Conservation (phyloP, 2,329 filamentous ascomycete genomes). For the Colletotrichum musae region DNA sequence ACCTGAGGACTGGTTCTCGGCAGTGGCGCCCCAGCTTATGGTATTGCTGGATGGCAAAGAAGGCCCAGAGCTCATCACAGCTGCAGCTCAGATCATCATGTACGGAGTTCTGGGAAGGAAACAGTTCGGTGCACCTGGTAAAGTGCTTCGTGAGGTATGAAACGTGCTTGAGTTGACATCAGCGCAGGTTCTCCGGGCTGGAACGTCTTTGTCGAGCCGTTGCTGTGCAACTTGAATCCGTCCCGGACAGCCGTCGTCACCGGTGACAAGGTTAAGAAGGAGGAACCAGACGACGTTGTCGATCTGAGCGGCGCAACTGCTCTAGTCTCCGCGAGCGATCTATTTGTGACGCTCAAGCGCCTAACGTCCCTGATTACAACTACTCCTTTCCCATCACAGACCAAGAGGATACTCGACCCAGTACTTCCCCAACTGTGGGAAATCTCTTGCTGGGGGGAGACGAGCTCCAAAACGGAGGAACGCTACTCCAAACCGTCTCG, state of each 20-base stretch:
- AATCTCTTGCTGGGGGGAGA: constrained; percentile 66
- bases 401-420: constrained; percentile 72
- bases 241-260: constrained; percentile 44
- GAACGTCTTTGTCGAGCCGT: constrained; percentile 72
- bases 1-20: constrained; percentile 71
- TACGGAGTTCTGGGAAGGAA: constrained; percentile 77
- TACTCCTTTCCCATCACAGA: constrained; percentile 76
- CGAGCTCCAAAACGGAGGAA: constrained; percentile 51
- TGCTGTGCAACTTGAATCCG: constrained; percentile 67
- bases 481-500: constrained; percentile 62
- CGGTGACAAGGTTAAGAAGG: constrained; percentile 42
- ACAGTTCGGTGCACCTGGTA: constrained; percentile 74
- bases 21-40: constrained; percentile 73
- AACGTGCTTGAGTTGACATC: background rate
- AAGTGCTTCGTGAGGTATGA: constrained; percentile 18
- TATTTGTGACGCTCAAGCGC: constrained; percentile 68
- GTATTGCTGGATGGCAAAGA: constrained; percentile 72
- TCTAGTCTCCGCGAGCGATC: constrained; percentile 61
- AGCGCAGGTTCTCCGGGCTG: constrained; percentile 69
- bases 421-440: constrained; percentile 75
- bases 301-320: constrained; percentile 60
- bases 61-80: constrained; percentile 70
- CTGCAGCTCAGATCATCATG: constrained; percentile 73
- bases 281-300: constrained; percentile 54
- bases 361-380: constrained; percentile 67